phyloP scores from a whole-genome alignment of 441 rosid species.

The Syzygium syzygioides region DNA sequence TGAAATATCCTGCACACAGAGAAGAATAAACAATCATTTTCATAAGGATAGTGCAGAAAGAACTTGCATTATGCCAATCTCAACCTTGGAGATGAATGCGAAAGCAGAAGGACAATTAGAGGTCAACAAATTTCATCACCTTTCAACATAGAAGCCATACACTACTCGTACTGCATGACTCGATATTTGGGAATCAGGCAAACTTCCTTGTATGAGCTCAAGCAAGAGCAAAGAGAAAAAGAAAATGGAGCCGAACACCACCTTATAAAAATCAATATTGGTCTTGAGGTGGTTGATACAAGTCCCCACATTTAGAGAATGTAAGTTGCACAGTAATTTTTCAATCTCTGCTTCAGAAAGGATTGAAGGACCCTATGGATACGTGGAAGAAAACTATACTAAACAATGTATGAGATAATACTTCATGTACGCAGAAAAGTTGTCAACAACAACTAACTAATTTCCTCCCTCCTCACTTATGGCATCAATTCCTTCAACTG shows the following conservation, averaged over 20 bases:
- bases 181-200: background rate
- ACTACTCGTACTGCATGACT: background rate
- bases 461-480: background rate
- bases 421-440: background rate
- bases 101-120: background rate
- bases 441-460: background rate
- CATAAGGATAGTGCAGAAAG: background rate
- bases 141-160: background rate
- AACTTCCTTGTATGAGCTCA: background rate
- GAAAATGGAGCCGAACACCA: background rate
- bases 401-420: background rate
- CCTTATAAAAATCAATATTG: background rate
- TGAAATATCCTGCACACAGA: slow-evolving; percentile 45
- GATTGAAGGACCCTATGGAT: background rate
- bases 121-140: background rate
- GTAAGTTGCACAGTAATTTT: background rate
- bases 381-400: background rate
- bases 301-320: background rate
- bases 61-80: background rate
- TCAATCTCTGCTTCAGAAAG: background rate
- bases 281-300: background rate
- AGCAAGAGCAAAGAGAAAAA: background rate
- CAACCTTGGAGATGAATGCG: background rate
- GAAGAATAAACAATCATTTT: background rate
- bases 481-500: background rate